Base-by-base conservation (phyloP, 306 rosid genomes). In the Carpinus fangiana region DNA sequence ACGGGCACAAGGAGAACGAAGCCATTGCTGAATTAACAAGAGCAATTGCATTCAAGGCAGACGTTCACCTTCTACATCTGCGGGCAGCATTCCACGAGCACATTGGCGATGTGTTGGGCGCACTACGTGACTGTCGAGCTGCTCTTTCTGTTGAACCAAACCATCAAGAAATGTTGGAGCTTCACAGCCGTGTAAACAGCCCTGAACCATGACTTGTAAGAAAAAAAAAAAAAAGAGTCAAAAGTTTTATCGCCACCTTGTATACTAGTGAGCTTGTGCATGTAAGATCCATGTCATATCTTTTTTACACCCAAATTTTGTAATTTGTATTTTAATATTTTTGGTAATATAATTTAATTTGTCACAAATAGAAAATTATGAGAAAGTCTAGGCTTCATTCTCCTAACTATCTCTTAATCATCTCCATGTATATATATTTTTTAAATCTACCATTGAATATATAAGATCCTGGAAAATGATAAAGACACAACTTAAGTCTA, bases 71-170 rank as follows among this genome's bases (percentile, higher is more conserved):
- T 78, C 87, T 93, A 71, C 98, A 93, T 80, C 88, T 93, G 4
- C 88, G 97, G 46, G 98, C 98, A 8, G 97, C 96, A 26, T 93
- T 93, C 86, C 98, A 90, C 61, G 98, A 93, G 85, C 98, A 93
- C 88, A 82, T 82, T 18, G 94, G 94, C 10, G 92, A 93, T 48
- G 96, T 88, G 3, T 62, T 85, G 52, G 92, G 93, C 70, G 98
- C 97, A 21, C 73, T 91, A 36, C 86, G 97, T 71, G 97, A 93
- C 81, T 93, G 98, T 82, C 92, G 97, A 71, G 98, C 98, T 11
- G 98, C 98, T 11, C 97, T 93, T 47, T 93, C 97, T 1, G 93
- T 93, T 38, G 98, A 93, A 55, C 98, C 98, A 2, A 93, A 89
- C 81, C 97, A 91, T 84, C 97, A 87, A 88, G 97, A 91, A 84